A percentile compares a stretch with the other conserved stretches of the same genome.
Conservation (phyloP, 192 early-diverging fungal genomes). For the Phycomyces blakesleeanus region DNA sequence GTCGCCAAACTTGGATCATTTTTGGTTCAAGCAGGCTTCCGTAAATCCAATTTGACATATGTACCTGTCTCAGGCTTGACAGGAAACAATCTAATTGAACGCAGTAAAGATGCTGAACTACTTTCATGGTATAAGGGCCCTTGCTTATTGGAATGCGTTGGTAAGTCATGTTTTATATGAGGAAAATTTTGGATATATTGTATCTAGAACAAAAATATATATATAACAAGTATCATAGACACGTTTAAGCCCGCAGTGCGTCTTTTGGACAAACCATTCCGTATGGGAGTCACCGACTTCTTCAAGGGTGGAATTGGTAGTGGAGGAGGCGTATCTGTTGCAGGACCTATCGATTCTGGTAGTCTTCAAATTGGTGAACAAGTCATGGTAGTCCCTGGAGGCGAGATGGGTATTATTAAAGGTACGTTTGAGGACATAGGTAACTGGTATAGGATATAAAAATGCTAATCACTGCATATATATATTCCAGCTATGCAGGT, state of each 20-base stretch:
- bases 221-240: constrained; percentile 51
- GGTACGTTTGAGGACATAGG: constrained; percentile 39
- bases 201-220: too few species aligned
- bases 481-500: constrained; percentile 63
- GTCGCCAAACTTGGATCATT: constrained; percentile 61
- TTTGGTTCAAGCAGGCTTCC: constrained; percentile 77
- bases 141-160: constrained; percentile 70
- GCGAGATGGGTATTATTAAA: constrained; percentile 71
- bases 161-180: constrained; percentile 28
- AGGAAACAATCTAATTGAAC: constrained; percentile 77
- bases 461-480: not conserved
- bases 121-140: constrained; percentile 76
- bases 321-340: constrained; percentile 72
- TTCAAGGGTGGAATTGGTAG: constrained; percentile 84
- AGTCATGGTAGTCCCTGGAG: constrained; percentile 78
- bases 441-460: not conserved
- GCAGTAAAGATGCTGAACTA: constrained; percentile 40
- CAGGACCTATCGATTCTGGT: constrained; percentile 85
- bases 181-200: not conserved
- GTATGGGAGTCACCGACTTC: constrained; percentile 83
- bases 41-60: constrained; percentile 67
- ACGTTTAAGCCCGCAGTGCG: constrained; percentile 70
- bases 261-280: constrained; percentile 75
- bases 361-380: constrained; percentile 84
- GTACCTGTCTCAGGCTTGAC: constrained; percentile 91